phyloP scores from a whole-genome alignment of 1,284 basidiomycete species.

The Puccinia novopanici region DNA sequence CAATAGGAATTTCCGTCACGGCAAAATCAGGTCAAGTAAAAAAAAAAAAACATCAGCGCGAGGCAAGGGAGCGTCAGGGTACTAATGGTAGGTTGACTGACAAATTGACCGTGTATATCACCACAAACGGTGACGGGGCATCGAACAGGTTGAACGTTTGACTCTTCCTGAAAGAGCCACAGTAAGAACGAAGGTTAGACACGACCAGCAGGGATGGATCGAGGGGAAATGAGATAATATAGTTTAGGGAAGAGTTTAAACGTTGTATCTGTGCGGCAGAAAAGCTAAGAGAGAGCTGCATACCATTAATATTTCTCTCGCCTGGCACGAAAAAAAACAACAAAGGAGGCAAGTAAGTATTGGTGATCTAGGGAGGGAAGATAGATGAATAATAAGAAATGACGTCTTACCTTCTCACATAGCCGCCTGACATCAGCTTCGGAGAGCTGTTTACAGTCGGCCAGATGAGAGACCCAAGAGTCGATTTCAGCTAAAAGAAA shows the following conservation, averaged over 20 bases:
- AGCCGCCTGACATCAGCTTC: slow-evolving; percentile 96
- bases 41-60: neutral
- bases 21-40: neutral
- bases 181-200: neutral
- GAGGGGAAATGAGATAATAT: neutral
- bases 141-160: slow-evolving; percentile 94
- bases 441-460: slow-evolving; percentile 94
- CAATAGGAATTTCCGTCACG: neutral
- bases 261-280: neutral
- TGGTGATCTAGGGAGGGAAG: neutral
- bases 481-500: slow-evolving; percentile 66
- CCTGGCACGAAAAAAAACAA: slow-evolving; percentile 51
- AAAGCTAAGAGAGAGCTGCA: slow-evolving; percentile 7
- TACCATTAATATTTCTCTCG: slow-evolving; percentile 50
- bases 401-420: slow-evolving; percentile 86
- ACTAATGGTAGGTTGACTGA: too few species aligned
- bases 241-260: neutral
- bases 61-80: neutral
- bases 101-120: slow-evolving; percentile 99
- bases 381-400: neutral
- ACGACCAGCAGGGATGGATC: neutral
- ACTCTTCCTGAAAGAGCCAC: slow-evolving; percentile 66
- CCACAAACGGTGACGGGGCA: slow-evolving; percentile 97
- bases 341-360: slow-evolving; percentile 1
- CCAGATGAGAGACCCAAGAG: slow-evolving; percentile 93